Evolutionary conservation across 1,284 basidiomycete species (phyloP).

Genomic region (Ganoderma sinense): DNA sequence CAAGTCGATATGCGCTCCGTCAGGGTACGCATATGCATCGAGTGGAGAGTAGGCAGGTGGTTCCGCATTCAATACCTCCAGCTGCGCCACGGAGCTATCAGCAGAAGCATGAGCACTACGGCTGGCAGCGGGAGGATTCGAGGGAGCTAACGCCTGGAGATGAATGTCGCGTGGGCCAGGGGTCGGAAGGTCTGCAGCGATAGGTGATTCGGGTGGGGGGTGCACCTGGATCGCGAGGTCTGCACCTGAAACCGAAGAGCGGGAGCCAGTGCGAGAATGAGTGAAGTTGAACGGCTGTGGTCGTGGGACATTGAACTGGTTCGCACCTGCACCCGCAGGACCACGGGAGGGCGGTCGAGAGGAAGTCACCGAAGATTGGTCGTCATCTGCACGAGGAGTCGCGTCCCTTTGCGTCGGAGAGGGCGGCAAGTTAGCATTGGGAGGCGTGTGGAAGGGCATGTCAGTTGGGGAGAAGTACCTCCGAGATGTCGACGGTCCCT

Average conservation of each 20-base stretch:
- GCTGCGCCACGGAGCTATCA: slow-evolving; percentile 25
- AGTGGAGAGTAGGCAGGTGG: slow-evolving; percentile 86
- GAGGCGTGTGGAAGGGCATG: slow-evolving; percentile 63
- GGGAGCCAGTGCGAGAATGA: slow-evolving; percentile 43
- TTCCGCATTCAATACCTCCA: slow-evolving; percentile 45
- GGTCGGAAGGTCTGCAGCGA: slow-evolving; percentile 78
- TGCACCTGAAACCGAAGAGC: slow-evolving; percentile 55
- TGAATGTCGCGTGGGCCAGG: slow-evolving; percentile 82
- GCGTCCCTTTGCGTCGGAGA: slow-evolving; percentile 48
- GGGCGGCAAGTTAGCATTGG: slow-evolving; percentile 55
- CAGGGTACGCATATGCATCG: slow-evolving; percentile 80
- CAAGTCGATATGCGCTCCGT: slow-evolving; percentile 83
- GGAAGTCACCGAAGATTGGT: slow-evolving; percentile 34
- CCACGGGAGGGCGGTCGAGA: slow-evolving; percentile 45
- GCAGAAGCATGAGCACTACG: slow-evolving; percentile 28
- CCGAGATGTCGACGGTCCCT: slow-evolving; percentile 54
- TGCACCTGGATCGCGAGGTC: slow-evolving; percentile 74
- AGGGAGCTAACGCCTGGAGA: slow-evolving; percentile 66
- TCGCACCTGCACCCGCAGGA: slow-evolving; percentile 69
- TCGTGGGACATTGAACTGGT: slow-evolving; percentile 77
- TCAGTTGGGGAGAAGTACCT: slow-evolving; percentile 76
- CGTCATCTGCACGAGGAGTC: slow-evolving; percentile 30
- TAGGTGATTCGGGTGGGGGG: slow-evolving; percentile 78
- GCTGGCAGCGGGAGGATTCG: slow-evolving; percentile 25
- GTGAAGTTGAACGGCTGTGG: slow-evolving; percentile 47